Base-by-base conservation (phyloP, 352 stramenopile genomes). In the Globisporangium alternatum region DNA sequence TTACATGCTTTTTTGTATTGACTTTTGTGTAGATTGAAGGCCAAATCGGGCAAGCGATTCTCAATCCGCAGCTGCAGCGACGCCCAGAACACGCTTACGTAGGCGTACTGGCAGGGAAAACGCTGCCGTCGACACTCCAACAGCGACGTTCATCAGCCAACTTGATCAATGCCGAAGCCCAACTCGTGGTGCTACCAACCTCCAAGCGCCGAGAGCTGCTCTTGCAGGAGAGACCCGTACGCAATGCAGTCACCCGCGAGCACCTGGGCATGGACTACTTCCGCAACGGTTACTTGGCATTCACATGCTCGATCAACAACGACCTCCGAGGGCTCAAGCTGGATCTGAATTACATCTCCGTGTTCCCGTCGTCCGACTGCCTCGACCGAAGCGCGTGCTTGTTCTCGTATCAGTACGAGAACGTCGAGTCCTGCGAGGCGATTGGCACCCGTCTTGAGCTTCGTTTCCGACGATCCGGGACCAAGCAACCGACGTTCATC, bases 351-450 rank as follows among this genome's bases (percentile, higher is more conserved):
- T 76, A 80, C 55, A 63, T 90, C n/a, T 79, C 67, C 4, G 74
- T 89, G 21, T 89, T 84, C 33, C 81, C 81, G 4, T 81, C 80
- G 0, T 71, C 78, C 0, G 77, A 91, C 37, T 83, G 70, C 35
- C 68, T 75, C 44, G 80, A 89, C 30, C 75, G 77, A n/a, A 88
- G 72, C 21, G 84, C 84, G 12, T 91, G 75, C 52, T 68, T 90
- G 53, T 89, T 91, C 64, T 86, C 73, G 37, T 91, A 91, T 45
- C 54, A 53, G 12, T 90, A 89, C 58, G 77, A 85, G 12, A 68
- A 78, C 51, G 62, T 91, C 3, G 79, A 87, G 19, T 68, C 65
- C 1, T 93, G 81, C 43, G 72, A 88, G 44, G 72, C 78, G 1
- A 47, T 59, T 5, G 68, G 68, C 7, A 76, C 70, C 5, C 72